Conservation (phyloP, 768 basidiomycete genomes). For the Boletus insuetus region DNA sequence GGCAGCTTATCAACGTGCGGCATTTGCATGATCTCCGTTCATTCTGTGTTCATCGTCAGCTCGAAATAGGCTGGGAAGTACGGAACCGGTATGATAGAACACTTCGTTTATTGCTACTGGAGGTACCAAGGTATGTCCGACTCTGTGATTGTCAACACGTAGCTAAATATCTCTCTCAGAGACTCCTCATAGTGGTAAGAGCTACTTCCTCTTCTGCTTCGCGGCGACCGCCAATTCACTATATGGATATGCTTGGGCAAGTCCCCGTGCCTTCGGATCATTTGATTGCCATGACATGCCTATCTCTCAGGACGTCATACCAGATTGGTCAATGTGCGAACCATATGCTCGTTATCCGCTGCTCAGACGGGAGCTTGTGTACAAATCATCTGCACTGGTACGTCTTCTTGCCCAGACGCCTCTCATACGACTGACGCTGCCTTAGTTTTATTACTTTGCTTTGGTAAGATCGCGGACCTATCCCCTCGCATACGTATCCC, state of each 20-base stretch:
- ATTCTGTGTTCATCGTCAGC: background rate
- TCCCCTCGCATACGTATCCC: background rate
- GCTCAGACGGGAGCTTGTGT: conserved; percentile 74
- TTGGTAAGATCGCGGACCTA: conserved; percentile 46
- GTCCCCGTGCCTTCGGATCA: conserved; percentile 17
- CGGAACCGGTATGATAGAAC: conserved; percentile 57
- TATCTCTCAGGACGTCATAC: conserved; percentile 65
- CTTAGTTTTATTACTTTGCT: conserved; percentile 76
- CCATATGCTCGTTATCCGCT: conserved; percentile 54
- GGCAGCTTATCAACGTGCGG: conserved; percentile 86
- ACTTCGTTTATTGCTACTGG: conserved; percentile 77
- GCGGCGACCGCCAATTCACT: conserved; percentile 58
- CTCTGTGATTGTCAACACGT: background rate
- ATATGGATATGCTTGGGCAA: conserved; percentile 80
- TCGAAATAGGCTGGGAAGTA: conserved; percentile 80
- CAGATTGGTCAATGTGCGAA: conserved; percentile 89
- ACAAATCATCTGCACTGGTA: conserved; percentile 60
- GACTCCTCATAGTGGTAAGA: conserved; percentile 41
- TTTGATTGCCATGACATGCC: background rate
- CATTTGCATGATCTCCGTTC: background rate
- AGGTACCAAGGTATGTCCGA: conserved; percentile 51
- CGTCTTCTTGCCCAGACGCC: conserved; percentile 13
- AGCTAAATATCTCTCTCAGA: conserved; percentile 3
- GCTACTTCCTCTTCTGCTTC: conserved; percentile 72
- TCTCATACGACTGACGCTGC: background rate